These are phyloP conservation scores for Centella asiatica DNA, from an alignment of 129 eudicot genomes.

Conservation along the genomic window DNA sequence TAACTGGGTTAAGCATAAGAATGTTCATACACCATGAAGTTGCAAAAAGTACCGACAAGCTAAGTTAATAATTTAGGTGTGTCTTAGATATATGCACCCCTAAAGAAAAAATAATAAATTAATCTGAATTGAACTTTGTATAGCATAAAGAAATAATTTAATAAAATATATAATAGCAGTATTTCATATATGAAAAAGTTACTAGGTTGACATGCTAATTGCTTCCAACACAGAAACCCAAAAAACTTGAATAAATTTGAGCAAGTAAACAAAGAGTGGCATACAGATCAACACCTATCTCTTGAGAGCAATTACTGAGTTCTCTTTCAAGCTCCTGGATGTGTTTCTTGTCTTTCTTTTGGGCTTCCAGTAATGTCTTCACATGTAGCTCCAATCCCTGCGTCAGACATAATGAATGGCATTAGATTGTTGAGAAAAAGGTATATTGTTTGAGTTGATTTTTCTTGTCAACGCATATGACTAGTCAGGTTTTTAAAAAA, in stretches of 20 bases:
- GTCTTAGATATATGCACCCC: too few relatives aligned
- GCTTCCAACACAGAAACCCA: slow-evolving; percentile 2
- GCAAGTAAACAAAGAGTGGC: neutral
- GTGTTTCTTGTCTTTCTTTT: slow-evolving; percentile 56
- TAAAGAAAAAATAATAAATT: too few relatives aligned
- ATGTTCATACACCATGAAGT: neutral
- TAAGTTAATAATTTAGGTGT: neutral
- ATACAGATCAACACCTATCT: slow-evolving; percentile 50
- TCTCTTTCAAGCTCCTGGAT: slow-evolving; percentile 76
- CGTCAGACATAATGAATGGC: slow-evolving; percentile 15
- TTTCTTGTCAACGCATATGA: too few relatives aligned
- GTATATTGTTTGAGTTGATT: too few relatives aligned
- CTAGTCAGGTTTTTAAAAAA: too few relatives aligned
- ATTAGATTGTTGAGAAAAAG: neutral
- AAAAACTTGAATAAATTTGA: too few relatives aligned
- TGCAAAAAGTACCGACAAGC: neutral
- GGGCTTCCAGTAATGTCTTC: slow-evolving; percentile 50
- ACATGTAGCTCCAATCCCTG: slow-evolving; percentile 72
- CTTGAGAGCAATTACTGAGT: slow-evolving; percentile 74
- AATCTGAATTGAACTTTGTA: too few relatives aligned
- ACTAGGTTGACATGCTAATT: neutral
- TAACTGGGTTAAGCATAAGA: slow-evolving; percentile 2
- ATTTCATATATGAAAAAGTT: neutral
- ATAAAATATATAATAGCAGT: neutral
- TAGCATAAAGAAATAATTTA: neutral